Base-by-base conservation (phyloP, 75 land plant species). In the Isoetes taiwanensis region DNA sequence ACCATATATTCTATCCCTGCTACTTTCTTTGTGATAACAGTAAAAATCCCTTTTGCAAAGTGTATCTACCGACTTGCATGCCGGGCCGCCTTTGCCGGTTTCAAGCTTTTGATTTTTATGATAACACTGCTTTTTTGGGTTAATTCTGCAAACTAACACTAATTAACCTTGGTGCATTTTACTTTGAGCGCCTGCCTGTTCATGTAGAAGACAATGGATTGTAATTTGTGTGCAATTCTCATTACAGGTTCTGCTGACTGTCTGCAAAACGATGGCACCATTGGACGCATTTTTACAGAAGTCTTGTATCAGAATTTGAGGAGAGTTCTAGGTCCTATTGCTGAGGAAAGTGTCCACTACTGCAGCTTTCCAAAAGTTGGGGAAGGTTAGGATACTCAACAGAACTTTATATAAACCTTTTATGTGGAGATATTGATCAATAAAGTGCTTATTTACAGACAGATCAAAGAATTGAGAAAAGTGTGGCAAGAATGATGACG, bases 241-340 rank as follows among this genome's bases (percentile, higher is more conserved):
- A n/a, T 1, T 55, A 25, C 59, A 90, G 97, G 97, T 94, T 25
- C 84, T 94, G 68, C 32, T 94, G 63, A 80, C 86, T 10, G 77
- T 84, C 20, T 89, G 96, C 58, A 84, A 79, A 32, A 73, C 81
- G 9, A 94, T 94, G 99, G 85, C 90, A 54, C 99, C 99, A 17
- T 94, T 94, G 38, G 88, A 95, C 99, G 96, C 33, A 88, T 88
- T 68, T 94, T 94, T 63, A 80, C 99, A 8, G 99, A 94, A 62
- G 78, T 74, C 54, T 65, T 94, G 32, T 94, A 88, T 57, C 96
- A 94, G 70, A 94, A 88, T 59, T 35, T 94, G 62, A 71, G 83
- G 6, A 90, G 73, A 40, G 84, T 76, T 31, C 43, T 38, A 37
- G 52, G 52, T 21, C 38, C 59, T 43, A 77, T 56, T 25, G 39